Conservation (phyloP, 2,329 filamentous ascomycete genomes). For the Geoglossum cookeanum region DNA sequence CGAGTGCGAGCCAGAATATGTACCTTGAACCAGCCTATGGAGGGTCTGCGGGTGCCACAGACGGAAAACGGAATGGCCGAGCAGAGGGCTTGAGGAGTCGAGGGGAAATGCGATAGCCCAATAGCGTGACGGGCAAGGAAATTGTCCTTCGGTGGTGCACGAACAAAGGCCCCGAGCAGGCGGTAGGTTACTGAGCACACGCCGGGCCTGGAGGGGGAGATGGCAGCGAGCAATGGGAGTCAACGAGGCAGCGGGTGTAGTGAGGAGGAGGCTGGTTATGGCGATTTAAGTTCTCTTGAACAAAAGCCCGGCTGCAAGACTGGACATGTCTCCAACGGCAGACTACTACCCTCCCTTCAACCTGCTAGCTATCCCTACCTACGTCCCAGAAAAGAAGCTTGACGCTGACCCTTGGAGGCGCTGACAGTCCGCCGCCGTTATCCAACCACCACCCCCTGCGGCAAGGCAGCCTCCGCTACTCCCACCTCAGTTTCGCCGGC, state of each 20-base stretch:
- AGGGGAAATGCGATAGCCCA: background rate
- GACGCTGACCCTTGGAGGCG: background rate
- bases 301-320: background rate
- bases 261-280: background rate
- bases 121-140: background rate
- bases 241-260: background rate
- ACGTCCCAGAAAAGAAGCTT: background rate
- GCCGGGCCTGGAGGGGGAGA: background rate
- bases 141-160: background rate
- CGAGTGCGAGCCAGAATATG: background rate
- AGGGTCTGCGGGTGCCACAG: background rate
- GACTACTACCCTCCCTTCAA: background rate
- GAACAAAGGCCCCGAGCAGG: background rate
- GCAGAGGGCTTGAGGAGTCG: background rate
- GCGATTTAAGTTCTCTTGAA: background rate
- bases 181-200: background rate
- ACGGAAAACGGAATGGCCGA: background rate
- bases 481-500: background rate
- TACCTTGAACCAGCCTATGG: conserved; percentile 1
- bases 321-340: background rate
- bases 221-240: background rate
- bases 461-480: background rate
- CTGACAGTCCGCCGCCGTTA: background rate
- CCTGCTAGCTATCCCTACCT: background rate
- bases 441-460: background rate